Evolutionary conservation across 768 basidiomycete genomes (phyloP).

Genomic region (Dentipellis fragilis): DNA sequence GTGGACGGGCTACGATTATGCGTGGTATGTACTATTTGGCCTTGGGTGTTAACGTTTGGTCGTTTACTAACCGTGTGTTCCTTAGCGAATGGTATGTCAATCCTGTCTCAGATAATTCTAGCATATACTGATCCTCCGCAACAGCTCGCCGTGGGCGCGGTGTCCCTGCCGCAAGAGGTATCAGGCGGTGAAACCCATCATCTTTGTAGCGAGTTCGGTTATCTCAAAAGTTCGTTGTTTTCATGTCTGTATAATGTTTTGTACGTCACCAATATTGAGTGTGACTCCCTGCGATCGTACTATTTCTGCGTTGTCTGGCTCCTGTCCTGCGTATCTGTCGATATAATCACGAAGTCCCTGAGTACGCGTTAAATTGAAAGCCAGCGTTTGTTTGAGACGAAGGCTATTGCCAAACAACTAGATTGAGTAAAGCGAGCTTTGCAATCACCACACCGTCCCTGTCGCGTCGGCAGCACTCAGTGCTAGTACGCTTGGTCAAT

Average conservation of each 20-base stretch:
- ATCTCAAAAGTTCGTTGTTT: slow-evolving; percentile 8
- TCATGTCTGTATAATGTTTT: slow-evolving; percentile 7
- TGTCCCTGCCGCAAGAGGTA: slow-evolving; percentile 65
- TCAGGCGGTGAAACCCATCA: slow-evolving; percentile 51
- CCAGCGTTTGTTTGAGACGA: background rate
- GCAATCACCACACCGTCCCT: background rate
- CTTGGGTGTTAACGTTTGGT: slow-evolving; percentile 5
- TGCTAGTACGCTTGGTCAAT: background rate
- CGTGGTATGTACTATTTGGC: slow-evolving; percentile 52
- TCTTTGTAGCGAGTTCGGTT: slow-evolving; percentile 4
- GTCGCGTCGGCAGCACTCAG: background rate
- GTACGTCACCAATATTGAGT: background rate
- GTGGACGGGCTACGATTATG: slow-evolving; percentile 98
- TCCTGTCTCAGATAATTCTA: background rate
- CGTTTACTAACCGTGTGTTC: slow-evolving; percentile 16
- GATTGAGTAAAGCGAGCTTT: background rate
- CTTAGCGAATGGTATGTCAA: slow-evolving; percentile 64
- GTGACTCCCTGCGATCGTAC: background rate
- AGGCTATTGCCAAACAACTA: background rate
- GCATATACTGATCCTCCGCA: slow-evolving; percentile 8
- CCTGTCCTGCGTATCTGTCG: background rate
- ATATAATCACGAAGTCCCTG: background rate
- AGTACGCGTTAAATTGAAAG: too few species aligned
- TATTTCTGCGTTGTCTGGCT: background rate
- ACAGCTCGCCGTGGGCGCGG: slow-evolving; percentile 84